Evolutionary conservation across 352 stramenopile species (phyloP), one percentile per base, ranked within the genome.

Genomic region (Lagenidium giganteum): DNA sequence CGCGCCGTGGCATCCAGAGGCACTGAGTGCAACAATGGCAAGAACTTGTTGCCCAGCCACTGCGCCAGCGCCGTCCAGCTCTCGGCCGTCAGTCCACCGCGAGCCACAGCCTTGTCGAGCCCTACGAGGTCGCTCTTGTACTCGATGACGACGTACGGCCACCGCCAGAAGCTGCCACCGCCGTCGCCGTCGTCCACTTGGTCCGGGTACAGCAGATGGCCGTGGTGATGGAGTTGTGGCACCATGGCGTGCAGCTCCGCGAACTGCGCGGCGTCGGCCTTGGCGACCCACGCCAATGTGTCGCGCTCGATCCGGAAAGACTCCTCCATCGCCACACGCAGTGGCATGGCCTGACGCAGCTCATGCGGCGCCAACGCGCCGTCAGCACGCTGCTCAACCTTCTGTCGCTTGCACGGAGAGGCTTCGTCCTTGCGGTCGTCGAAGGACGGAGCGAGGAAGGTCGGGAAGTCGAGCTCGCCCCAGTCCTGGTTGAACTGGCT

Each of bases 401-500:
- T 28, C 8, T 39, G 35, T 6, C 40, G 42, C 21, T 34, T 33
- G 2, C 11, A 6, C 7, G 16, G 7, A 5, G 8, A n/a, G 7
- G 9, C 23, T 36, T 46, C 38, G 13, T 20, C 23, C 6, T 41
- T 33, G 18, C 66, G 37, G 7, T 23, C 21, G 1, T 43, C 42
- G 29, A 83, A 87, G 1, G 75, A 61, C 11, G 73, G 70, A 8
- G 77, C 47, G 41, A 91, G 61, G 47, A 75, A 91, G 5, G 70
- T 59, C 18, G 79, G 54, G 42, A 92, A 70, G 40, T 88, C 63
- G 34, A 89, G 83, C 51, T 92, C 80, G 16, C 77, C 68, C 79
- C 80, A 94, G 14, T 81, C 72, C 35, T 86, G 57, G 37, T 94
- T 94, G 48, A 81, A 84, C 42, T 87, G 64, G 29, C 82, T 94